These are phyloP conservation scores for Boletus pseudo-olivaceus DNA, from an alignment of 768 basidiomycete species.

Conservation along the genomic window DNA sequence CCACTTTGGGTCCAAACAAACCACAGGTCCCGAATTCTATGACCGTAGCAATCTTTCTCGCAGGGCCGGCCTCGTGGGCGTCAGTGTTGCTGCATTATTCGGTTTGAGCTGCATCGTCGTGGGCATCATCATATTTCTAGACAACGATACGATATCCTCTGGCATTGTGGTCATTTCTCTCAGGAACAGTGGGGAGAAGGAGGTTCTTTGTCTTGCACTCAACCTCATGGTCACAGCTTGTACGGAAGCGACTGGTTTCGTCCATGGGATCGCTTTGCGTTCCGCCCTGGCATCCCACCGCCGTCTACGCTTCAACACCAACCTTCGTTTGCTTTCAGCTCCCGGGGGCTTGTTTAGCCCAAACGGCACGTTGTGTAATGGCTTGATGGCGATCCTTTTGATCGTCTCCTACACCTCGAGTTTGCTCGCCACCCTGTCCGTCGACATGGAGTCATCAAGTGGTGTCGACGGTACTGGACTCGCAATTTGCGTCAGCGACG, in stretches of 20 bases:
- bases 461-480: not conserved
- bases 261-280: constrained; percentile 27
- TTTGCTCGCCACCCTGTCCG: constrained; percentile 19
- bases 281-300: constrained; percentile 25
- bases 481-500: constrained; percentile 20
- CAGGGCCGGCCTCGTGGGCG: constrained; percentile 21
- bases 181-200: constrained; percentile 9
- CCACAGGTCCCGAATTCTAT: constrained; percentile 26
- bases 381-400: constrained; percentile 27
- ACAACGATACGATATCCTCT: constrained; percentile 21
- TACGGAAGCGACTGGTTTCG: constrained; percentile 29
- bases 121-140: constrained; percentile 22
- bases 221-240: constrained; percentile 27
- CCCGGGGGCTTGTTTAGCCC: constrained; percentile 15
- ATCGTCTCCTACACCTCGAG: constrained; percentile 29
- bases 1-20: constrained; percentile 19
- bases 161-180: constrained; percentile 23
- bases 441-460: constrained; percentile 18
- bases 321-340: constrained; percentile 29
- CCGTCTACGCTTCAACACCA: constrained; percentile 27
- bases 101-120: constrained; percentile 21
- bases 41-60: constrained; percentile 27
- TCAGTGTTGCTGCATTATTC: constrained; percentile 21
- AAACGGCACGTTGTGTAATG: constrained; percentile 22
- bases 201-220: constrained; percentile 24